phyloP scores from a whole-genome alignment of 2,329 filamentous ascomycete species.

The Alternaria incomplexa region DNA sequence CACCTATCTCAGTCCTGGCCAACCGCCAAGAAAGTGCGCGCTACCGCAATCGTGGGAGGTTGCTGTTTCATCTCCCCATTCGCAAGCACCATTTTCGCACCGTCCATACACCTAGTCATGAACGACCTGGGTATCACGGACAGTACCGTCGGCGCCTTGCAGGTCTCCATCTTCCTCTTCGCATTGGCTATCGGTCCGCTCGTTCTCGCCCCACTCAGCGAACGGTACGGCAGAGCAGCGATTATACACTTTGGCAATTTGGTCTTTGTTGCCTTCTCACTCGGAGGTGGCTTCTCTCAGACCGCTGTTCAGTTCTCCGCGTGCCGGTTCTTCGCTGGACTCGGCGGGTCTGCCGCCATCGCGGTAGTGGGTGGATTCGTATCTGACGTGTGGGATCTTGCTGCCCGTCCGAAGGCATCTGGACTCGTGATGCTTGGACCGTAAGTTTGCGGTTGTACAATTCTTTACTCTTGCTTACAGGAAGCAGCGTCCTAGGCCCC shows the following conservation, averaged over 20 bases:
- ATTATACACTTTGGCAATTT: slow-evolving; percentile 32
- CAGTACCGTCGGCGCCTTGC: slow-evolving; percentile 23
- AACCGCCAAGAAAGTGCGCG: slow-evolving; percentile 7
- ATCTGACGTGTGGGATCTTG: slow-evolving; percentile 56
- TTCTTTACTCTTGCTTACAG: background rate
- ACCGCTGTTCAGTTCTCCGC: background rate
- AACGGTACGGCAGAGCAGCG: slow-evolving; percentile 29
- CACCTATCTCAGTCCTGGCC: slow-evolving; percentile 2
- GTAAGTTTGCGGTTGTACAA: background rate
- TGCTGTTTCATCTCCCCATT: slow-evolving; percentile 15
- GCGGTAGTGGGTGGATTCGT: slow-evolving; percentile 32
- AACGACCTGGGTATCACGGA: slow-evolving; percentile 27
- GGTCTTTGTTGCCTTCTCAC: slow-evolving; percentile 30
- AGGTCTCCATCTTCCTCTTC: slow-evolving; percentile 41
- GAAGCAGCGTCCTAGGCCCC: slow-evolving; percentile 7
- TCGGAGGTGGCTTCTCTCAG: slow-evolving; percentile 25
- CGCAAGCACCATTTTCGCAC: slow-evolving; percentile 34
- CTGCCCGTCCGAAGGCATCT: slow-evolving; percentile 16
- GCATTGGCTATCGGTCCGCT: slow-evolving; percentile 41
- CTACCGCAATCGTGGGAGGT: slow-evolving; percentile 9
- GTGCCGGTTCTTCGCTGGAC: background rate
- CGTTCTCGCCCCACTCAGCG: slow-evolving; percentile 36
- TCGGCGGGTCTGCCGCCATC: slow-evolving; percentile 7
- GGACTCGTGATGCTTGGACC: slow-evolving; percentile 14
- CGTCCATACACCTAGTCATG: slow-evolving; percentile 26